Percentiles rank a stretch among this genome's conserved stretches.
These are phyloP conservation scores for Aspergillus novoparasiticus DNA, from an alignment of 2,329 filamentous ascomycete genomes.

Conservation along the genomic window DNA sequence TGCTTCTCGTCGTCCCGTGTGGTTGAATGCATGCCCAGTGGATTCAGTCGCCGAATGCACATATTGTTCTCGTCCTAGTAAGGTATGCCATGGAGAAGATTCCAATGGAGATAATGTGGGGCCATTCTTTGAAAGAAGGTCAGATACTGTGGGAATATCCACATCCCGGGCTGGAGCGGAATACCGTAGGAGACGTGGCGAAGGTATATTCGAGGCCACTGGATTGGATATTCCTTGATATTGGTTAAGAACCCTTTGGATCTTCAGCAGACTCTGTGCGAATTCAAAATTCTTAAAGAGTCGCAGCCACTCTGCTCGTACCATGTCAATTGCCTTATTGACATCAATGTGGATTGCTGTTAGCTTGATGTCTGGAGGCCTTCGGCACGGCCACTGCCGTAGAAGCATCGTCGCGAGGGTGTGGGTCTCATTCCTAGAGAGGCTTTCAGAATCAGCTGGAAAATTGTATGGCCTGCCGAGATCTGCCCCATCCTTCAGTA, in stretches of 20 bases:
- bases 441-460: background rate
- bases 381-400: background rate
- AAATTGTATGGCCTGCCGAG: background rate
- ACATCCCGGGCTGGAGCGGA: background rate
- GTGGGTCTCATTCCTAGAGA: background rate
- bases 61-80: background rate
- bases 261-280: background rate
- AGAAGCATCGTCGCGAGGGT: background rate
- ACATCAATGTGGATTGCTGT: background rate
- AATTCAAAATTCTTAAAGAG: background rate
- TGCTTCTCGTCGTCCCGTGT: background rate
- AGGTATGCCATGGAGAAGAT: background rate
- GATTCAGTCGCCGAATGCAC: background rate
- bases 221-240: background rate
- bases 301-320: background rate
- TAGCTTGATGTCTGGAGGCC: background rate
- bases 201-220: background rate
- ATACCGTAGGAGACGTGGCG: background rate
- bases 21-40: background rate
- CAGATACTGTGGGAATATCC: background rate
- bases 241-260: background rate
- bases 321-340: background rate
- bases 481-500: background rate
- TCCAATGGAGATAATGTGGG: background rate
- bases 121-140: background rate